Percentiles rank a stretch among this genome's conserved stretches.
Conservation (phyloP, 2,329 filamentous ascomycete species). For the Capronia epimyces region DNA sequence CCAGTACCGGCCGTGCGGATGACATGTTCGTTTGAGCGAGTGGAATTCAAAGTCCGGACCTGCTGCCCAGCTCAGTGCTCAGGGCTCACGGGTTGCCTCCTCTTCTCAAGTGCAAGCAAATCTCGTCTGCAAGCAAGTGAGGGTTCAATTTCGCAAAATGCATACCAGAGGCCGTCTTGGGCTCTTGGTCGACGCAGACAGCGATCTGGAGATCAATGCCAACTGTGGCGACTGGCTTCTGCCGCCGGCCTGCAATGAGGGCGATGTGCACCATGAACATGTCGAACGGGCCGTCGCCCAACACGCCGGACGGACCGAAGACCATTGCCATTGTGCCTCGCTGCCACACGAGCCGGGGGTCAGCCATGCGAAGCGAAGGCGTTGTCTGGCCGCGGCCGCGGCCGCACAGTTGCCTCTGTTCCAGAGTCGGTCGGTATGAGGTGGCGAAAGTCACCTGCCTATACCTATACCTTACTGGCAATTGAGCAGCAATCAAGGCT, state of each 20-base stretch:
- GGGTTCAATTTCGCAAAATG: neutral
- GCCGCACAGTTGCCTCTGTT: no score
- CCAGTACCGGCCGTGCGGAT: no score
- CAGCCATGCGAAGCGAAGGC: neutral
- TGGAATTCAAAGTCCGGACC: no score
- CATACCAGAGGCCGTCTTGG: constrained; percentile 7
- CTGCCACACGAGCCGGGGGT: no score
- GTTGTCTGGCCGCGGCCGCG: neutral
- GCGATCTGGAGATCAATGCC: constrained; percentile 6
- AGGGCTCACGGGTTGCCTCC: no score
- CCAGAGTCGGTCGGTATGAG: no score
- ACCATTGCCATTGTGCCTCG: neutral
- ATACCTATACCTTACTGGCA: no score
- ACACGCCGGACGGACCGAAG: neutral
- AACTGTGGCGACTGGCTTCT: constrained; percentile 5
- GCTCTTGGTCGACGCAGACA: constrained; percentile 3
- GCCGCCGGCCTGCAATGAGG: constrained; percentile 7
- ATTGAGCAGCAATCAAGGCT: no score
- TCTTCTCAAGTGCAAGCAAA: no score
- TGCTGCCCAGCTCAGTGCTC: no score
- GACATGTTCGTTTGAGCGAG: no score
- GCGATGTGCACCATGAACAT: neutral
- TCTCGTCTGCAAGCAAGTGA: neutral
- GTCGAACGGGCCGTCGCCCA: constrained; percentile 1
- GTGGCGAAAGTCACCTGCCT: no score